A percentile compares a stretch with the other conserved stretches of the same genome.
phyloP scores from a whole-genome alignment of 306 rosid species.

The Rosa lucieae region DNA sequence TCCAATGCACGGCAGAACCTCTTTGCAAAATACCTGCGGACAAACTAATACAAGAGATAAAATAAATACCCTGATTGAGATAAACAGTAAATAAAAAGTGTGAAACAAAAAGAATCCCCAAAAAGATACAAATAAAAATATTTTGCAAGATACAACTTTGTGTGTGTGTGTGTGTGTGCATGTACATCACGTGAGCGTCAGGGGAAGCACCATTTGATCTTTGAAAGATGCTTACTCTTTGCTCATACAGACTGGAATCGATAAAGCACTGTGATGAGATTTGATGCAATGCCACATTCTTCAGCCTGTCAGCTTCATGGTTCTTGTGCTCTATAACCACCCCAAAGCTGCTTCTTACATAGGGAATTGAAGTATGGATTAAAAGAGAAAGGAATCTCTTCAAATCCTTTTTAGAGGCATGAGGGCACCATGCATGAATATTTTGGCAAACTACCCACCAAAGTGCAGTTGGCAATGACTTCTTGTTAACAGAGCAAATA shows the following conservation, averaged over 20 bases:
- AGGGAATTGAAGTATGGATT: slow-evolving; percentile 49
- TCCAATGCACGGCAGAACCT: slow-evolving; percentile 66
- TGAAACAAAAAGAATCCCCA: neutral
- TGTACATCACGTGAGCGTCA: neutral
- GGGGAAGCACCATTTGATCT: neutral
- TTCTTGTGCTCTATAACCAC: slow-evolving; percentile 28
- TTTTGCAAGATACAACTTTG: slow-evolving; percentile 6
- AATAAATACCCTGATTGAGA: slow-evolving; percentile 31
- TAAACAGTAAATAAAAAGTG: neutral
- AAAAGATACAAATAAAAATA: neutral
- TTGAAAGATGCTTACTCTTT: slow-evolving; percentile 53
- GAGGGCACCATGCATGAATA: slow-evolving; percentile 73
- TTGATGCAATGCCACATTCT: slow-evolving; percentile 51
- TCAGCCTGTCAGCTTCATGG: slow-evolving; percentile 37
- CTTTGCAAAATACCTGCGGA: slow-evolving; percentile 67
- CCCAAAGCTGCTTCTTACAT: slow-evolving; percentile 38
- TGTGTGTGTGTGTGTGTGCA: slow-evolving; percentile 7
- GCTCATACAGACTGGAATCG: slow-evolving; percentile 66
- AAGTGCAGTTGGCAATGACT: slow-evolving; percentile 64
- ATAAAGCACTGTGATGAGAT: slow-evolving; percentile 66
- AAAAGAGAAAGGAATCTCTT: slow-evolving; percentile 62
- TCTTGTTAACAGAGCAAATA: slow-evolving; percentile 44
- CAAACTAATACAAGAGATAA: slow-evolving; percentile 62
- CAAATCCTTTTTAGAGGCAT: slow-evolving; percentile 71
- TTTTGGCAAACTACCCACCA: slow-evolving; percentile 86